phyloP scores from a whole-genome alignment of 768 basidiomycete genomes.

The Tricholoma terreum region DNA sequence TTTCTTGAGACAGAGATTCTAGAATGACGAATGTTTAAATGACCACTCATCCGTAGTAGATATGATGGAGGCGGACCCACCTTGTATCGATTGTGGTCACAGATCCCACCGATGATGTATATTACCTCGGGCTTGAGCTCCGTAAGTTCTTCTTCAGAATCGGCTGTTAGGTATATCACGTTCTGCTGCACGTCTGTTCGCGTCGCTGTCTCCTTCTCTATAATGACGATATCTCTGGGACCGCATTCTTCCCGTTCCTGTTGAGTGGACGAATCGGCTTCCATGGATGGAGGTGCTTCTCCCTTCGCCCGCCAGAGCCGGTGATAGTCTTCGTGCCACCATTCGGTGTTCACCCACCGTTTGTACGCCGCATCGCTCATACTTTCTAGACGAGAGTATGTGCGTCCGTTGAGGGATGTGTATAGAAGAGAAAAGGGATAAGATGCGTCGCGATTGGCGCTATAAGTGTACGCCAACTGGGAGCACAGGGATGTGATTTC shows the following conservation, averaged over 20 bases:
- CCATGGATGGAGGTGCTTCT: neutral
- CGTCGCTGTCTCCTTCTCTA: neutral
- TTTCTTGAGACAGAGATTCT: constrained; percentile 91
- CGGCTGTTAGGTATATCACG: constrained; percentile 92
- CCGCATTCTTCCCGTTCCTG: neutral
- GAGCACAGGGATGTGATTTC: constrained; percentile 88
- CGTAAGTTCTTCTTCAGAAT: constrained; percentile 82
- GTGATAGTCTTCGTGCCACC: constrained; percentile 79
- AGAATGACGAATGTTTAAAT: constrained; percentile 8
- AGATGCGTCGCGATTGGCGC: constrained; percentile 72
- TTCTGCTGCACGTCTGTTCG: constrained; percentile 36
- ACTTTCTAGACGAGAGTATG: constrained; percentile 59
- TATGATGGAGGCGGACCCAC: constrained; percentile 29
- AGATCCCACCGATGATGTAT: constrained; percentile 94
- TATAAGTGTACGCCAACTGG: constrained; percentile 91
- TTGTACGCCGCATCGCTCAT: constrained; percentile 65
- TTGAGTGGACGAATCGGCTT: neutral
- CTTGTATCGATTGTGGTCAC: constrained; percentile 96
- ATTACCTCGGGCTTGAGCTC: constrained; percentile 81
- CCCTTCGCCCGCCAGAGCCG: constrained; percentile 50
- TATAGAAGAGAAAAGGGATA: constrained; percentile 74
- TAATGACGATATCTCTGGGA: neutral
- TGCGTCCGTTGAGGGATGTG: constrained; percentile 76
- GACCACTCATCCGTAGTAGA: neutral
- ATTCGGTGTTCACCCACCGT: constrained; percentile 80